Evolutionary conservation across 108 stramenopile genomes (phyloP).

Genomic region (Cyclotella sp.): DNA sequence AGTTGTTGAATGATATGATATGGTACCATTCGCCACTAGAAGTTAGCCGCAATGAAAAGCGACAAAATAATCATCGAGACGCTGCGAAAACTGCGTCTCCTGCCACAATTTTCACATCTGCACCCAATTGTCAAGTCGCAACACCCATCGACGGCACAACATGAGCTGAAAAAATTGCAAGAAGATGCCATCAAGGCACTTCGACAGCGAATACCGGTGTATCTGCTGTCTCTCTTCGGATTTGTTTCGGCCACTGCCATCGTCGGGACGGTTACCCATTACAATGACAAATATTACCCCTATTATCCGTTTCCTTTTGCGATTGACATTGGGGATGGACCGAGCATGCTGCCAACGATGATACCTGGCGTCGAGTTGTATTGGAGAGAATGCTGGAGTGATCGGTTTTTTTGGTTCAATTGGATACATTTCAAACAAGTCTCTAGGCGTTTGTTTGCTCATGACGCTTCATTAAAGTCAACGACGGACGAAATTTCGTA

Average conservation of each 20-base stretch:
- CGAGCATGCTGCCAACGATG: slow-evolving; percentile 85
- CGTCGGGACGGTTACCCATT: slow-evolving; percentile 32
- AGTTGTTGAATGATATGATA: too few species aligned
- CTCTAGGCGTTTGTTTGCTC: not conserved
- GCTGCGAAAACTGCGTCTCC: too few species aligned
- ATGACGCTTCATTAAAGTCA: not conserved
- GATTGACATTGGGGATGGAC: slow-evolving; percentile 61
- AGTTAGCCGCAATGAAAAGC: too few species aligned
- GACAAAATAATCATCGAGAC: too few species aligned
- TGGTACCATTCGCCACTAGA: too few species aligned
- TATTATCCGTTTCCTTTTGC: slow-evolving; percentile 61
- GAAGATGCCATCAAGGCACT: not conserved
- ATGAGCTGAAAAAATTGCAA: not conserved
- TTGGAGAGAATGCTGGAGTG: slow-evolving; percentile 56
- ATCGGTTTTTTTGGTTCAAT: slow-evolving; percentile 41
- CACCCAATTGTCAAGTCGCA: too few species aligned
- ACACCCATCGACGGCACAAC: not conserved
- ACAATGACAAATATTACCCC: slow-evolving; percentile 29
- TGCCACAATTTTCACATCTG: too few species aligned
- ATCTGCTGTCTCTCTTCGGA: not conserved
- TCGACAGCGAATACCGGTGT: slow-evolving; percentile 2
- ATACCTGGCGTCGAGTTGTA: slow-evolving; percentile 67
- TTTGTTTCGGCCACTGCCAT: slow-evolving; percentile 6
- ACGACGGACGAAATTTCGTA: not conserved
- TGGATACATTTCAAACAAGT: slow-evolving; percentile 4